Percentiles rank a stretch among this genome's conserved stretches.
Conservation (phyloP, 257 asterid genomes). For the Schizonepeta tenuifolia region DNA sequence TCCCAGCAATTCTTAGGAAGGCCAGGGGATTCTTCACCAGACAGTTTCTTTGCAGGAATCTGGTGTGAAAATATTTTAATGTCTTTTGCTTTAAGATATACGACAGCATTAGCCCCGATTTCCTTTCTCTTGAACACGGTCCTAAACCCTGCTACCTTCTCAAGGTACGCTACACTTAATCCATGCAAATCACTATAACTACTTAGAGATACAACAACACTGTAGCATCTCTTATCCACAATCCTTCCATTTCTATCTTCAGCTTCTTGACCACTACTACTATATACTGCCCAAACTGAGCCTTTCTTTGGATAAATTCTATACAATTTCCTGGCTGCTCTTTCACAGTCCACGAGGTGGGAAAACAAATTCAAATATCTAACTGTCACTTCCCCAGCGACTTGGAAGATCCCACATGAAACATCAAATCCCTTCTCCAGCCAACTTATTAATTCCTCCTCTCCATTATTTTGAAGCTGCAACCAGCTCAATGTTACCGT, state of each 20-base stretch:
- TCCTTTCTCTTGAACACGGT: slow-evolving; percentile 70
- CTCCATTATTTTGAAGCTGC: slow-evolving; percentile 48
- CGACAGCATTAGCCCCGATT: slow-evolving; percentile 65
- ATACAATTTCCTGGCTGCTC: slow-evolving; percentile 72
- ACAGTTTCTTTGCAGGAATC: slow-evolving; percentile 80
- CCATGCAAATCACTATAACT: slow-evolving; percentile 70
- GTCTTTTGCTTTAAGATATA: slow-evolving; percentile 52
- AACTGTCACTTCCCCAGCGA: slow-evolving; percentile 51
- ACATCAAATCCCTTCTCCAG: slow-evolving; percentile 48
- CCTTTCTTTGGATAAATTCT: slow-evolving; percentile 80
- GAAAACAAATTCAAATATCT: slow-evolving; percentile 69
- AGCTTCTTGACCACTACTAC: slow-evolving; percentile 28
- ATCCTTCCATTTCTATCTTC: slow-evolving; percentile 33
- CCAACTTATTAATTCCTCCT: slow-evolving; percentile 44
- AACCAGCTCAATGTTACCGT: slow-evolving; percentile 70
- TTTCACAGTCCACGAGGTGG: slow-evolving; percentile 68
- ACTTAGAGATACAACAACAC: slow-evolving; percentile 60
- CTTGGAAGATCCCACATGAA: slow-evolving; percentile 79
- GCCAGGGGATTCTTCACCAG: slow-evolving; percentile 62
- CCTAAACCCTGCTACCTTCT: slow-evolving; percentile 71
- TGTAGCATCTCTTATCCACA: slow-evolving; percentile 42
- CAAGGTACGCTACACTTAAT: slow-evolving; percentile 73
- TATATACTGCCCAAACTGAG: slow-evolving; percentile 81
- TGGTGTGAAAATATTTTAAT: slow-evolving; percentile 66
- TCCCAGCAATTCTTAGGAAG: slow-evolving; percentile 91